Evolutionary conservation across 2,329 filamentous ascomycete species (phyloP), one percentile per base, ranked within the genome.

Genomic region (Blumeriella jaapii): DNA sequence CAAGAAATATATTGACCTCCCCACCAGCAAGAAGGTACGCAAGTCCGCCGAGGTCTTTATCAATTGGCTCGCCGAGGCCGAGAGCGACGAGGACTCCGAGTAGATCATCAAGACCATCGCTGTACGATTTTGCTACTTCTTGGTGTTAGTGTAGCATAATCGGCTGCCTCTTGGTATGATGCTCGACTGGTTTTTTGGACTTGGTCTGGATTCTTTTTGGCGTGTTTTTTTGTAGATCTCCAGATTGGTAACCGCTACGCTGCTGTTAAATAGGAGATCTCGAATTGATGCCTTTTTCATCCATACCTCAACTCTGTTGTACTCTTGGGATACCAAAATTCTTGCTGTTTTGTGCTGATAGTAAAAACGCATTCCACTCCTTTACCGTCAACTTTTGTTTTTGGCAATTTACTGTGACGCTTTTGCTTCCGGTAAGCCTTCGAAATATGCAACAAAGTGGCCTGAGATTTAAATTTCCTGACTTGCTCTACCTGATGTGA

Each of bases 1-100:
- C 74, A 95, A 93, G 79, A 95, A 95, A 68, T 96, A 96, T 59
- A 83, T 93, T 51, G 89, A 96, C 58, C 62, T 93, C 42, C 59
- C 78, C 41, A 87, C 78, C 42, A 93, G 85, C 65, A 89, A 86
- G 71, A 93, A 93, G 71, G 86, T 96, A 45, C 85, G 87, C 65
- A 89, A 93, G 69, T 82, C 84, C 47, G 86, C 91, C 35, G 82
- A 93, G 67, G 79, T 83, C 46, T 98, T 98, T 73, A 71, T 95
- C 55, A 82, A 78, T 52, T 96, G 87, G 89, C 84, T 96, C 39
- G 75, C 84, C 50, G 84, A 82, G 61, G 87, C 87, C 35, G 82
- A 87, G 59, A 74, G 70, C 45, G 74, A 78, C 34, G 78, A 82
- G 46, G 76, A 80, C 45, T 66, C 64, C 6, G 77, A 79, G 14